Evolutionary conservation across 352 stramenopile genomes (phyloP), one percentile per base, ranked within the genome.

Genomic region (Pythium brachiatum): DNA sequence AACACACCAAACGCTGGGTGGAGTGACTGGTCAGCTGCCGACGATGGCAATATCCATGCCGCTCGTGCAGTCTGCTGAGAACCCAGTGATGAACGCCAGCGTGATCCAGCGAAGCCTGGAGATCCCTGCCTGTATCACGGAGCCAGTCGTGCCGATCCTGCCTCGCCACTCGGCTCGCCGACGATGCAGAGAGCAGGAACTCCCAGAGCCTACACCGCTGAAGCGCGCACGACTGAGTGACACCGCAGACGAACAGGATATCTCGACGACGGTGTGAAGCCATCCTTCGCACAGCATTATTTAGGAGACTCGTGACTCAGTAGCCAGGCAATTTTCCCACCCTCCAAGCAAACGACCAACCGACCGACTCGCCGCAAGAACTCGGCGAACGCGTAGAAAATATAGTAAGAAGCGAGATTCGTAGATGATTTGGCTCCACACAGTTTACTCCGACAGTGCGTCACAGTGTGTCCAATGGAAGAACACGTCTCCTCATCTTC

Each of bases 41-140:
- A 69, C 73, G 36, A 74, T 69, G 53, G n/a, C 69, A 23, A 57
- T 78, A 26, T 64, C 81, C 44, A 47, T 88, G n/a, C 78, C 81
- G 2, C 64, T 87, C 57, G 63, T 88, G 11, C 74, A 87, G 60
- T 63, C 66, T 2, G 74, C 67, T 8, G 76, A 76, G 46, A 63
- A 74, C 27, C 80, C 86, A 1, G 82, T 92, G 20, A 89, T 94
- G 81, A 92, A 92, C 56, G 86, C 86, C 8, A 87, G 76, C 20
- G 75, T 92, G 27, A 52, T 94, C 63, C 83, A 92, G 57, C 83
- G 75, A n/a, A 70, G 69, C 29, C 34, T 69, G 20, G 58, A 70
- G 7, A 58, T 89, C n/a, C 73, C 71, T 0, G 71, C 75, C 12
- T 89, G 79, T 60, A 79, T 88, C 32, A 72, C 70, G n/a, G 81